Base-by-base conservation (phyloP, 2,329 filamentous ascomycete genomes). In the Exophiala sp. region DNA sequence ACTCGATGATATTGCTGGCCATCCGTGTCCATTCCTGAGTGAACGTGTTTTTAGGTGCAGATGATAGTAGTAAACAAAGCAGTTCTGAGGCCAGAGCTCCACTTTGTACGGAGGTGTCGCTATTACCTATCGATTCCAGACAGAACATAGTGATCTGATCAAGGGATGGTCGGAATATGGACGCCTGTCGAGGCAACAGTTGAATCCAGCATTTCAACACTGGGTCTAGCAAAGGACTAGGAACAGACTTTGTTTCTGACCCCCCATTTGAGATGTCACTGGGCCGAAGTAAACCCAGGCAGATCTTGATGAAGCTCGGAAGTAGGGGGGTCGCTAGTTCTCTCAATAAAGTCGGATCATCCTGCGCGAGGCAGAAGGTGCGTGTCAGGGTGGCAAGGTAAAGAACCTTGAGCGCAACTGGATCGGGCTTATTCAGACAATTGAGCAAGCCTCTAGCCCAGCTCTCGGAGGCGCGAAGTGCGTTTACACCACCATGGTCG, bases 251-350 rank as follows among this genome's bases (percentile, higher is more conserved):
- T 8, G 49, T 43, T 18, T 40, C 53, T 29, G 24, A 5, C 7
- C 54, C 36, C 11, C 29, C 53, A 35, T 16, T 29, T 32, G 58
- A 36, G 43, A 57, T 40, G 34, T 39, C 55, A n/a, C 47, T 48
- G 33, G 59, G 69, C 21, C 69, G 70, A 52, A 78, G 72, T 41
- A 92, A 76, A 63, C 86, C 84, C 41, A 96, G 71, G 63, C 87
- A 90, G 2, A 86, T 78, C 0, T 82, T 84, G 42, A 91, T 79
- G 65, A 92, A 95, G 1, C 80, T 74, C 1, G 89, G 84, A 16
- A 96, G 74, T 2, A 84, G 88, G 2, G 90, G 90, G 0, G 91
- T 95, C 1, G 88, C 91, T 57, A 96, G 89, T 68, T 96, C 91
- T 63, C 92, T 82, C 41, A 92, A 78, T 49, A 96, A 77, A 7